phyloP scores from a whole-genome alignment of 2,329 filamentous ascomycete genomes.

The Calonectria naviculata region DNA sequence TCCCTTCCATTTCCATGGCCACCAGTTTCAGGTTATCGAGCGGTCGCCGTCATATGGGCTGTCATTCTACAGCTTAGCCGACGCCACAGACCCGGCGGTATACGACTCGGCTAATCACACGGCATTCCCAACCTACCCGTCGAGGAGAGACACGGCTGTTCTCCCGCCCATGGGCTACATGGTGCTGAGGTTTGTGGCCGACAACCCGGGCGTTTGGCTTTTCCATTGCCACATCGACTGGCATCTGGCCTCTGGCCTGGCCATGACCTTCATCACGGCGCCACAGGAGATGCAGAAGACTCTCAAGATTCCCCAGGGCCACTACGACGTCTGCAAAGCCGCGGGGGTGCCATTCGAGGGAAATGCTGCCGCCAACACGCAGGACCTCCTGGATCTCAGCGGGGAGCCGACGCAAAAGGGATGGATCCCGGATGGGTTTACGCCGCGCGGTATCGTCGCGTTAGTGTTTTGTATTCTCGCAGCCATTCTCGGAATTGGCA shows the following conservation, averaged over 20 bases:
- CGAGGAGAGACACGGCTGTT: slow-evolving; percentile 76
- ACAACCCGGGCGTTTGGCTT: slow-evolving; percentile 77
- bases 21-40: slow-evolving; percentile 76
- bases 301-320: slow-evolving; percentile 69
- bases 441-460: slow-evolving; percentile 77
- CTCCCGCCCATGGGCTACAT: slow-evolving; percentile 75
- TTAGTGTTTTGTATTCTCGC: slow-evolving; percentile 78
- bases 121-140: slow-evolving; percentile 66
- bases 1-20: slow-evolving; percentile 84
- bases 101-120: slow-evolving; percentile 44
- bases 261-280: slow-evolving; percentile 72
- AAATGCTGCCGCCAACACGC: slow-evolving; percentile 80
- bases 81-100: slow-evolving; percentile 57
- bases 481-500: slow-evolving; percentile 69
- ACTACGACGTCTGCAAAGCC: slow-evolving; percentile 67
- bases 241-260: slow-evolving; percentile 75
- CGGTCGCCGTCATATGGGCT: slow-evolving; percentile 48
- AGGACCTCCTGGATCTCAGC: slow-evolving; percentile 70
- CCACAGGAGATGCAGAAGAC: slow-evolving; percentile 71
- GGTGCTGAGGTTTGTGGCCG: slow-evolving; percentile 72
- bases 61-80: slow-evolving; percentile 60
- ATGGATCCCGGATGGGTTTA: slow-evolving; percentile 73
- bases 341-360: slow-evolving; percentile 64
- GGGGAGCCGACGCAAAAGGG: slow-evolving; percentile 67
- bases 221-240: slow-evolving; percentile 88